Percentiles rank a stretch among this genome's conserved stretches.
Conservation (phyloP, 2,329 filamentous ascomycete genomes). For the Arthrobotrys megalospora region DNA sequence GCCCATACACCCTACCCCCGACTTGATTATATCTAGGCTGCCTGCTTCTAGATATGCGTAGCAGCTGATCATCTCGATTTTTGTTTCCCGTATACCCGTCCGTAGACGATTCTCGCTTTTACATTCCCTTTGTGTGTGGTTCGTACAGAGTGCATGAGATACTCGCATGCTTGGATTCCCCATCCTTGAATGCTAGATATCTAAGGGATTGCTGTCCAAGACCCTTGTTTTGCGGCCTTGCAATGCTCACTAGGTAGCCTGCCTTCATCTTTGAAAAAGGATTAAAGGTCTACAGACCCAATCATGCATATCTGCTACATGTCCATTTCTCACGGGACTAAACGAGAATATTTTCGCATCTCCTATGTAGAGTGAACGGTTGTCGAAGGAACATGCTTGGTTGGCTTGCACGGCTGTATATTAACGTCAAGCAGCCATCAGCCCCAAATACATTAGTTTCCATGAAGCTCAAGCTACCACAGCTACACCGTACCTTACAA, state of each 20-base stretch:
- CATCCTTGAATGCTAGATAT: slow-evolving; percentile 11
- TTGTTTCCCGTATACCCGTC: slow-evolving; percentile 3
- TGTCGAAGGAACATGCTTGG: no score
- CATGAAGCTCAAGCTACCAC: no score
- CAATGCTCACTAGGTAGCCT: neutral
- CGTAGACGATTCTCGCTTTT: slow-evolving; percentile 15
- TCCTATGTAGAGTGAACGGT: no score
- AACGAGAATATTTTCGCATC: no score
- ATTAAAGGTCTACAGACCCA: no score
- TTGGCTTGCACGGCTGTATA: no score
- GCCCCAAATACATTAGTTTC: no score
- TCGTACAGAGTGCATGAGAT: neutral
- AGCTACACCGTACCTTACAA: no score
- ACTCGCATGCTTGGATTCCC: slow-evolving; percentile 10
- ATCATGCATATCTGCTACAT: no score
- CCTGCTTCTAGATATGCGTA: slow-evolving; percentile 19
- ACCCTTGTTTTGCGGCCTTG: neutral
- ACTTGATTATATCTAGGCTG: slow-evolving; percentile 13
- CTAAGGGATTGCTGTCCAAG: neutral
- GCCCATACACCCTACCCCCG: neutral
- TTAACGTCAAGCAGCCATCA: no score
- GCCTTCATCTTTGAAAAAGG: no score
- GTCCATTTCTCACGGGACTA: no score
- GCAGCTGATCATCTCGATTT: slow-evolving; percentile 8
- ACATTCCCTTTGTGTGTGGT: neutral